Base-by-base conservation (phyloP, 306 rosid genomes). In the Quercus mongolica region DNA sequence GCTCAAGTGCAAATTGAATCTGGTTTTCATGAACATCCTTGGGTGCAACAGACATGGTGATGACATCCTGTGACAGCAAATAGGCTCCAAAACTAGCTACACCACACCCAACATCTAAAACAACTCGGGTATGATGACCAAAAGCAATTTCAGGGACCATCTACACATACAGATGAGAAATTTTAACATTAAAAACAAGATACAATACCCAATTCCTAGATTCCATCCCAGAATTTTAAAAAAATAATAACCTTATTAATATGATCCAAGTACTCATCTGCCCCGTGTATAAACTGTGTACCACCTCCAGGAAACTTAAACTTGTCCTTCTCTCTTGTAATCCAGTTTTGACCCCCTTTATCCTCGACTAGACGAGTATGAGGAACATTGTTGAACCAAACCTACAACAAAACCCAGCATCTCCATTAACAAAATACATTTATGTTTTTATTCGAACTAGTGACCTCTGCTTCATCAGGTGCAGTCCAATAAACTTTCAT, bases 261-360 rank as follows among this genome's bases (percentile, higher is more conserved):
- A 79, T 92, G 95, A 78, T 89, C 92, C 91, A 94, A 87, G 91
- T 94, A 94, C 73, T 90, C 94, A 84, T 87, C 31, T 56, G 99
- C 99, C 75, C 99, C 99, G 14, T 94, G 99, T 73, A 94, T 94
- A 84, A 94, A 94, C 51, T 94, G 99, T 4, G 99, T 94, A 56
- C 99, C 99, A 56, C 99, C 99, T 73, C 99, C 99, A 19, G 99
- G 99, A 87, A 94, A 94, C 75, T 82, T 90, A 74, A 94, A 92
- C 88, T 91, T 94, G 74, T 87, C 85, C 78, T 87, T 91, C 78
- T 79, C 79, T 65, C 88, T 83, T 14, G 80, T 77, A 83, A 94
- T 91, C 99, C 99, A 94, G 81, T 94, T 94, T 80, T 94, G 99
- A 56, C 99, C 99, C 5, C 99, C 99, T 86, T 94, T 94, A 75